Base-by-base conservation (phyloP, 2,329 filamentous ascomycete species). In the Xylariaceae sp. region DNA sequence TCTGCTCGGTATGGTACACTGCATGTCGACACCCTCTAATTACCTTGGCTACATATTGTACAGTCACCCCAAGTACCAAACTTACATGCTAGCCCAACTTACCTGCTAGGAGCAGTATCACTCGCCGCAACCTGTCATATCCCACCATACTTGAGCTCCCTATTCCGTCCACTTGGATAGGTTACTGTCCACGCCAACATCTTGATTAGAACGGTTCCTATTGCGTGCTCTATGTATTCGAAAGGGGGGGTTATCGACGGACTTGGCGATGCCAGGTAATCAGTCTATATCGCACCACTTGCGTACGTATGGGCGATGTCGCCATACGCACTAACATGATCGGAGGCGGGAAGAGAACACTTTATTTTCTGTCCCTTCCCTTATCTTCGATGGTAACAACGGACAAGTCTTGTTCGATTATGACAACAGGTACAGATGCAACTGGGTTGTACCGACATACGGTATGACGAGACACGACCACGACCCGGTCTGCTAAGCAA, bases 401-500 rank as follows among this genome's bases (percentile, higher is more conserved):
- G 32, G 12, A 14, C 32, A 16, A 16, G 12, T 37, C 32, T 37
- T 37, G 32, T 37, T 7, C 32, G 9, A 26, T 26, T 26, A 26
- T 37, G 5, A 37, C 32, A 16, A 12, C 32, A 51, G 42, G 54
- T 61, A 54, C 50, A 49, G 48, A 53, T 57, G 59, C 59, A 57
- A 44, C 50, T 44, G 29, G 47, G 40, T 56, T 53, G 59, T 60
- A 62, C 59, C 54, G 60, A 59, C 50, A 62, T 54, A 37, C 32
- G 32, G 54, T 57, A 60, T 44, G 57, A 59, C 46, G 43, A 55
- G 23, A 53, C 43, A 57, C 44, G 44, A 46, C 44, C 40, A n/a
- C 50, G 42, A 50, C 45, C 50, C 54, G 50, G 45, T 19, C 19
- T 52, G 21, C 21, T 40, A 40, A 52, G 53, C 41, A 54, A 51